phyloP scores from a whole-genome alignment of 257 asterid genomes.

The Cinchona pubescens region DNA sequence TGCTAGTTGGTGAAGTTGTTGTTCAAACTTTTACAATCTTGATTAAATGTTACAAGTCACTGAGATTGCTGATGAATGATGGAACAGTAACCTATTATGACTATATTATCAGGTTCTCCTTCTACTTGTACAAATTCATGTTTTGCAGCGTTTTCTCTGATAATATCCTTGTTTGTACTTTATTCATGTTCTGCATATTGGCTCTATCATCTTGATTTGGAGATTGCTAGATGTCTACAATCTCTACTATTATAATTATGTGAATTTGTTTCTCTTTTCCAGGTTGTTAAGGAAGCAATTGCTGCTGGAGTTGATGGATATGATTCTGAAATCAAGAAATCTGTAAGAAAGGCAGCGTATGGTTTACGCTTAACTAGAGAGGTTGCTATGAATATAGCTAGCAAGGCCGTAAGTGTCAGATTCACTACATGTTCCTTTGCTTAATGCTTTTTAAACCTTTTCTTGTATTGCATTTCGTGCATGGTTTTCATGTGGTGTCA shows the following conservation, averaged over 20 bases:
- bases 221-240: neutral
- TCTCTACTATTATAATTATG: neutral
- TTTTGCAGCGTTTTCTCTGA: neutral
- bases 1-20: neutral
- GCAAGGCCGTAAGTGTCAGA: slow-evolving; percentile 77
- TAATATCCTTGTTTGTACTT: neutral
- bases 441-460: neutral
- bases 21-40: neutral
- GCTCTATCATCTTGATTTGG: neutral
- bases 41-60: neutral
- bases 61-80: neutral
- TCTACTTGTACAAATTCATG: neutral
- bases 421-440: neutral
- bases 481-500: neutral
- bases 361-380: slow-evolving; percentile 92
- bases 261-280: slow-evolving; percentile 22
- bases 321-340: slow-evolving; percentile 60
- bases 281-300: slow-evolving; percentile 89
- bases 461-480: neutral
- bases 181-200: neutral
- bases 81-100: neutral
- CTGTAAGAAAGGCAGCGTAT: slow-evolving; percentile 89
- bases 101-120: neutral
- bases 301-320: slow-evolving; percentile 78
- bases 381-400: slow-evolving; percentile 77